These are phyloP conservation scores for Calocera cornea DNA, from an alignment of 768 basidiomycete species.

Conservation along the genomic window DNA sequence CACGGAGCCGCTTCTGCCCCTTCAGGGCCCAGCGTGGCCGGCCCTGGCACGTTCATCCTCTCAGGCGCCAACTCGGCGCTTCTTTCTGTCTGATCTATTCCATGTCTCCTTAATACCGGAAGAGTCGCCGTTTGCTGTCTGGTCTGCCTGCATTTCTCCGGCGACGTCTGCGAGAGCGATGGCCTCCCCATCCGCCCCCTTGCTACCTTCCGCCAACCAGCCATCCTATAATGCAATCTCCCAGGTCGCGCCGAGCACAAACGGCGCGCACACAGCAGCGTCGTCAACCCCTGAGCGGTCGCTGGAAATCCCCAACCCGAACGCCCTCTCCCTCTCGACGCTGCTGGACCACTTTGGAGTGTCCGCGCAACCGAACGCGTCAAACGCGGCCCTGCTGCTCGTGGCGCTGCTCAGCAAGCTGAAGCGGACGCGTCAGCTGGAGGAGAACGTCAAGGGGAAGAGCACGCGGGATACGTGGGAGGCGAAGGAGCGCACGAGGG, in stretches of 20 bases:
- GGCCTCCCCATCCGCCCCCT: not conserved
- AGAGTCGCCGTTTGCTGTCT: not conserved
- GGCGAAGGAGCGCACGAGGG: not conserved
- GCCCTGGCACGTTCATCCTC: not conserved
- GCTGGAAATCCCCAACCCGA: not conserved
- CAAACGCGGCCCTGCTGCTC: not conserved
- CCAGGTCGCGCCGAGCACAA: not conserved
- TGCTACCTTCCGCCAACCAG: not conserved
- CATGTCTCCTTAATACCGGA: not conserved
- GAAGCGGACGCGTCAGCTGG: not conserved
- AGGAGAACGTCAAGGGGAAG: not conserved
- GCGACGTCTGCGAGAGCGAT: not conserved
- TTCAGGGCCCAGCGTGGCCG: not conserved
- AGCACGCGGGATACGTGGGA: conserved; percentile 3
- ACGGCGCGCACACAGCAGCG: not conserved
- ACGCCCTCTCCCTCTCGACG: not conserved
- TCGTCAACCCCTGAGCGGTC: not conserved
- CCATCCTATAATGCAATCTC: not conserved
- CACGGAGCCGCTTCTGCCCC: not conserved
- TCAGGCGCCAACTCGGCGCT: not conserved
- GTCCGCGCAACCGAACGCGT: not conserved
- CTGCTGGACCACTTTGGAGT: not conserved
- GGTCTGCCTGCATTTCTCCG: not conserved
- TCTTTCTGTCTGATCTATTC: not conserved
- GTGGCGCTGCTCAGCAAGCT: not conserved